Base-by-base conservation (phyloP, 371 early-diverging fungal genomes). In the Choanephora cucurbitarum region DNA sequence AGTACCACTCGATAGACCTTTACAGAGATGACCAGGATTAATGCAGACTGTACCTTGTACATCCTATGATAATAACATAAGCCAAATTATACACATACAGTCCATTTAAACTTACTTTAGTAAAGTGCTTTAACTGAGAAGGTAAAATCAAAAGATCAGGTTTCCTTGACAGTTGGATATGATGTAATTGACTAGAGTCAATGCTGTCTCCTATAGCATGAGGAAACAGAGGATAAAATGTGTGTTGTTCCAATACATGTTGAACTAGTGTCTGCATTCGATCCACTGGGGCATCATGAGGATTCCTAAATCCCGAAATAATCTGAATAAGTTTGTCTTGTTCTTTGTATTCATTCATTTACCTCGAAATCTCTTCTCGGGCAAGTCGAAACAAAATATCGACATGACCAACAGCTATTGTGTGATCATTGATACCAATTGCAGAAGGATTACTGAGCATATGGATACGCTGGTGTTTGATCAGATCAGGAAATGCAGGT, bases 121-220 rank as follows among this genome's bases (percentile, higher is more conserved):
- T 84, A 69, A 86, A 85, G 49, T 79, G 82, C 57, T 77, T 79
- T 18, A 95, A 72, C 55, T 80, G 79, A 39, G 89, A 89, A 21
- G 91, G 88, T 21, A 88, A 40, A 34, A 97, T 78, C 37, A 97
- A 60, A 1, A 97, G 63, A 70, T 97, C 97, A 0, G 97, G 97
- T 15, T 73, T 73, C 10, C 70, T 74, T 2, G 66, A 44, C 15
- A 79, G 52, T 41, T 81, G 80, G 21, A 92, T 65, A 11, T 73
- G 60, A 9, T 83, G 66, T 21, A 69, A 56, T 33, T 42, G 45
- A 8, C 70, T 75, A 15, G 85, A 62, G 57, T 86, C 82, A 10
- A 91, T 72, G 56, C 75, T 79, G 44, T 84, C 89, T 22, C 70
- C 71, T 6, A 72, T 40, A n/a, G 84, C 75, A 7, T 86, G 77